Percentiles rank a stretch among this genome's conserved stretches.
Conservation (phyloP, 1,284 basidiomycete species). For the Baeospora myosura region DNA sequence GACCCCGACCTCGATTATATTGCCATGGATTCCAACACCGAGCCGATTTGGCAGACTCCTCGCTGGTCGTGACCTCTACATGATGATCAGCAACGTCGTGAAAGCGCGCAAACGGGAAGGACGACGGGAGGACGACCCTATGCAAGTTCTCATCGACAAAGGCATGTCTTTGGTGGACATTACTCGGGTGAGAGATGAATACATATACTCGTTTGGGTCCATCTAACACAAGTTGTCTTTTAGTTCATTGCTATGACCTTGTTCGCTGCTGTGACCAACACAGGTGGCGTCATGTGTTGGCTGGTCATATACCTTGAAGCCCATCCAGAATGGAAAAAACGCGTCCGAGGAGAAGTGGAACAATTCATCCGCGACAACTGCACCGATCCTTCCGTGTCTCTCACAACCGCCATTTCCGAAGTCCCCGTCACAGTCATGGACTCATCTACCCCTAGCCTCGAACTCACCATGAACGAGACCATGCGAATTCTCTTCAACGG, state of each 20-base stretch:
- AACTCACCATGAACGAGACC: slow-evolving; percentile 1
- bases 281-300: not conserved
- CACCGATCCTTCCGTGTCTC: too few relatives aligned
- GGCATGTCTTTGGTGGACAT: too few relatives aligned
- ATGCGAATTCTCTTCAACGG: not conserved
- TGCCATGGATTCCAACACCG: too few relatives aligned
- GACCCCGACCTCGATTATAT: too few relatives aligned
- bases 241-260: not conserved
- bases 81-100: not conserved
- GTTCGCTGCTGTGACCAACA: not conserved
- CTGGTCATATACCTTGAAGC: not conserved
- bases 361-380: not conserved
- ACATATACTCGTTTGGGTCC: too few relatives aligned
- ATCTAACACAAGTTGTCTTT: not conserved
- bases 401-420: not conserved
- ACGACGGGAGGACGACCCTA: too few relatives aligned
- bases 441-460: not conserved
- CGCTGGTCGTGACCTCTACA: not conserved
- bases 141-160: too few relatives aligned
- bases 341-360: not conserved
- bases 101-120: not conserved
- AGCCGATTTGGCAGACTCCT: not conserved
- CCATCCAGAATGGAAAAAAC: not conserved
- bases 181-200: too few relatives aligned
- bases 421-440: not conserved